A percentile compares a stretch with the other conserved stretches of the same genome.
Conservation (phyloP, 805 yeast species). For the Schizosaccharomyces japonicus region DNA sequence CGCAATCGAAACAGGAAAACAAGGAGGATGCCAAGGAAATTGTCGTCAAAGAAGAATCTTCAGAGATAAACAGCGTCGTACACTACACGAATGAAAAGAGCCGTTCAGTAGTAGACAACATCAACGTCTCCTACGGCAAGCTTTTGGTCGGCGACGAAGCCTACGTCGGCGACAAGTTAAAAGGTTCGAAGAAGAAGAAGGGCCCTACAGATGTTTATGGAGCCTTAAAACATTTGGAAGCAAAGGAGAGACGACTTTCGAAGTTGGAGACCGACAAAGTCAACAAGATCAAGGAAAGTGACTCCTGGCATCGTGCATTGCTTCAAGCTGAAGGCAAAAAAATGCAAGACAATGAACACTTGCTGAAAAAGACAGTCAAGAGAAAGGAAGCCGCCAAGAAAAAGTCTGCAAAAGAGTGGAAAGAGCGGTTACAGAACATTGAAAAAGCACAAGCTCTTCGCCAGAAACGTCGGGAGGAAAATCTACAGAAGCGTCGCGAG, state of each 20-base stretch:
- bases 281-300: conserved; percentile 31
- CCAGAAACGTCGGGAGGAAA: conserved; percentile 76
- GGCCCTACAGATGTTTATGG: conserved; percentile 77
- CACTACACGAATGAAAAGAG: background rate
- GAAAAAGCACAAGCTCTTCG: conserved; percentile 49
- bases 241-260: conserved; percentile 40
- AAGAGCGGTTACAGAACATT: conserved; percentile 62
- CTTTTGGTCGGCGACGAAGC: conserved; percentile 45
- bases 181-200: conserved; percentile 33
- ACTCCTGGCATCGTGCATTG: conserved; percentile 65
- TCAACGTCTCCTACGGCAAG: conserved; percentile 33
- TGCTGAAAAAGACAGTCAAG: conserved; percentile 66
- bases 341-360: conserved; percentile 68
- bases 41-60: conserved; percentile 14
- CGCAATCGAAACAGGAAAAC: conserved; percentile 16
- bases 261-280: conserved; percentile 35
- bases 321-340: conserved; percentile 72
- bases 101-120: conserved; percentile 20
- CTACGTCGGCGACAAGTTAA: conserved; percentile 32
- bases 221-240: conserved; percentile 53
- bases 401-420: conserved; percentile 79
- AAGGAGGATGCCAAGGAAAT: conserved; percentile 18
- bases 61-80: conserved; percentile 8
- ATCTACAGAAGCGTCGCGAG: conserved; percentile 70
- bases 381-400: conserved; percentile 62